Conservation (phyloP, 2,329 filamentous ascomycete genomes). For the Rhytidhysteron rufulum region DNA sequence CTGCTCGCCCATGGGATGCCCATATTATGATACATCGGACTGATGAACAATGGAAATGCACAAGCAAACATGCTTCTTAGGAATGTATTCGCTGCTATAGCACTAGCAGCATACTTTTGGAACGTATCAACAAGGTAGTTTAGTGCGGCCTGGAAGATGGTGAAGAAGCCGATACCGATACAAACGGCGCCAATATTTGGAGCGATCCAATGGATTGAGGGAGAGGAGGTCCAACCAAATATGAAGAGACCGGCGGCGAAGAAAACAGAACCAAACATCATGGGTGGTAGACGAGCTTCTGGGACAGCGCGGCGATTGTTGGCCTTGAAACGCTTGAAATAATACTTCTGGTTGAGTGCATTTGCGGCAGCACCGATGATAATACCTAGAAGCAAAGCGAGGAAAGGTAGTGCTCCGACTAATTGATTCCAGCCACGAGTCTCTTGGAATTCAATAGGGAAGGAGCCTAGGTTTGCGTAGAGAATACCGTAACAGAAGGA, state of each 20-base stretch:
- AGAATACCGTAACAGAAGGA: slow-evolving; percentile 39
- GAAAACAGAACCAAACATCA: slow-evolving; percentile 52
- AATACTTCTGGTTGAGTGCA: slow-evolving; percentile 28
- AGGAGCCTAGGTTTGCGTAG: slow-evolving; percentile 48
- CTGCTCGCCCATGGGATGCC: not conserved
- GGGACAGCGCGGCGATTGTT: slow-evolving; percentile 33
- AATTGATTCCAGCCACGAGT: slow-evolving; percentile 39
- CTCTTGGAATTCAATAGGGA: slow-evolving; percentile 44
- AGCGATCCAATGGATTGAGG: slow-evolving; percentile 39
- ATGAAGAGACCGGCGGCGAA: slow-evolving; percentile 48
- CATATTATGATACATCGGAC: slow-evolving; percentile 9
- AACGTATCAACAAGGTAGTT: slow-evolving; percentile 48
- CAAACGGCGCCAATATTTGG: slow-evolving; percentile 40
- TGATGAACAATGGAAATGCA: slow-evolving; percentile 17
- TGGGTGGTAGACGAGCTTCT: slow-evolving; percentile 45
- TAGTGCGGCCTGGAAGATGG: slow-evolving; percentile 44
- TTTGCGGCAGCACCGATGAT: slow-evolving; percentile 28
- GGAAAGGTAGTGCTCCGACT: slow-evolving; percentile 41
- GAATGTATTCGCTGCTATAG: slow-evolving; percentile 20
- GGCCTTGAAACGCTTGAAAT: slow-evolving; percentile 26
- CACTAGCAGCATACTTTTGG: slow-evolving; percentile 29
- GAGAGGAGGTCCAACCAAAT: slow-evolving; percentile 51
- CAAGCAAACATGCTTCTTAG: slow-evolving; percentile 15
- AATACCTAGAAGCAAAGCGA: slow-evolving; percentile 41
- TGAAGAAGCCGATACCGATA: slow-evolving; percentile 42